A percentile compares a stretch with the other conserved stretches of the same genome.
Conservation (phyloP, 2,329 filamentous ascomycete species). For the Aspergillus proliferans region DNA sequence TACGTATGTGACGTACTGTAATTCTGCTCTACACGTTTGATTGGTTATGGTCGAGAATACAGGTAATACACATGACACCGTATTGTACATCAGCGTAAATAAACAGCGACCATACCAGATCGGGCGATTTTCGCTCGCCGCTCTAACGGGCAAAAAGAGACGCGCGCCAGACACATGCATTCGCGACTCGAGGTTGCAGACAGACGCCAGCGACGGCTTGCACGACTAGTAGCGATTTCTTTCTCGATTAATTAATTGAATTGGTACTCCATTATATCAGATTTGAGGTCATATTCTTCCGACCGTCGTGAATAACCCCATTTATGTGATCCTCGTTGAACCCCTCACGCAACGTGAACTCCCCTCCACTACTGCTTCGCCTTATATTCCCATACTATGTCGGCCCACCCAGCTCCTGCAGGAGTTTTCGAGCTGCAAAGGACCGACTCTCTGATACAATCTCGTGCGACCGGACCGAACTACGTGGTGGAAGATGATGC, state of each 20-base stretch:
- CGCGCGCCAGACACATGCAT: background rate
- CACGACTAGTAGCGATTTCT: background rate
- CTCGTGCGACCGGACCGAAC: slow-evolving; percentile 7
- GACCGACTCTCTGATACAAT: slow-evolving; percentile 11
- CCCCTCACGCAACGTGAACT: background rate
- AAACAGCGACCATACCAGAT: slow-evolving; percentile 9
- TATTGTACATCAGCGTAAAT: slow-evolving; percentile 1
- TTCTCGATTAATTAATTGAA: background rate
- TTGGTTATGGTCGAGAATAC: background rate
- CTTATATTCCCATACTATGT: slow-evolving; percentile 15
- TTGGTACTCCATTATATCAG: too few relatives aligned
- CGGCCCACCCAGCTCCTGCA: slow-evolving; percentile 18
- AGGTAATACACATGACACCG: background rate
- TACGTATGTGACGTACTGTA: background rate
- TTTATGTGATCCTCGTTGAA: background rate
- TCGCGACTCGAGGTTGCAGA: background rate
- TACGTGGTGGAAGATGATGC: slow-evolving; percentile 11
- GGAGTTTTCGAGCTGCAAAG: slow-evolving; percentile 21
- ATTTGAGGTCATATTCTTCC: too few relatives aligned
- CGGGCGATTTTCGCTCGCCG: slow-evolving; percentile 5
- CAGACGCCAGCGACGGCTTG: background rate
- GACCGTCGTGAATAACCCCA: background rate
- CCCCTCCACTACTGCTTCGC: background rate
- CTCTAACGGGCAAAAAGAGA: background rate
- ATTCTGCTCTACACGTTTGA: background rate